Percentiles rank a stretch among this genome's conserved stretches.
phyloP scores from a whole-genome alignment of 2,329 filamentous ascomycete genomes.

The Curvularia lunata region DNA sequence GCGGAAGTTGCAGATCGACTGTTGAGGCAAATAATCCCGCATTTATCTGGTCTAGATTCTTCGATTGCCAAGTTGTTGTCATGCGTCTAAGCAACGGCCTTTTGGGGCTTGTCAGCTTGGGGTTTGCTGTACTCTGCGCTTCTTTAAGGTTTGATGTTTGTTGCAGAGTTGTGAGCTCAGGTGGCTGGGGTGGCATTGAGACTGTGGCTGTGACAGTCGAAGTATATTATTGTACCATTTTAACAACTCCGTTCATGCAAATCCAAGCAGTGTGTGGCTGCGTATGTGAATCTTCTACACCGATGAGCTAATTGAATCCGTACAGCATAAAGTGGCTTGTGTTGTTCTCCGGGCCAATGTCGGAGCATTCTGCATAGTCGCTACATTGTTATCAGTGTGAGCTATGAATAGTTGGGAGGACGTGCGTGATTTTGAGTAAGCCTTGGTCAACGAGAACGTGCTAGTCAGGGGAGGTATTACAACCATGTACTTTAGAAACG shows the following conservation, averaged over 20 bases:
- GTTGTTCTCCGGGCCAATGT: neutral
- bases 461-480: neutral
- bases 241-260: neutral
- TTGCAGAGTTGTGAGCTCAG: neutral
- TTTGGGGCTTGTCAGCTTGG: neutral
- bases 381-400: neutral
- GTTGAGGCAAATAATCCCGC: neutral
- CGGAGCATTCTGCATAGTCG: neutral
- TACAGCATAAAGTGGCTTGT: neutral
- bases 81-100: neutral
- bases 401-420: neutral
- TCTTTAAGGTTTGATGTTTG: neutral
- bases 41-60: neutral
- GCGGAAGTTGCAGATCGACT: too few species aligned
- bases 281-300: neutral
- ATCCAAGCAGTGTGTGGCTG: neutral
- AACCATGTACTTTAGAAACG: neutral
- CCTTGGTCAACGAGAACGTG: neutral
- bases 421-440: neutral
- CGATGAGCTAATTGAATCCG: neutral
- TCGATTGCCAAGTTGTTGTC: neutral
- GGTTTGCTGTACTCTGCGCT: neutral
- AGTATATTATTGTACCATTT: neutral
- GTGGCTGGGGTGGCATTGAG: neutral
- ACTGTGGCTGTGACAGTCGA: neutral